A percentile compares a stretch with the other conserved stretches of the same genome.
Evolutionary conservation across 2,329 filamentous ascomycete genomes (phyloP).

Genomic region (Orbilia quercus): DNA sequence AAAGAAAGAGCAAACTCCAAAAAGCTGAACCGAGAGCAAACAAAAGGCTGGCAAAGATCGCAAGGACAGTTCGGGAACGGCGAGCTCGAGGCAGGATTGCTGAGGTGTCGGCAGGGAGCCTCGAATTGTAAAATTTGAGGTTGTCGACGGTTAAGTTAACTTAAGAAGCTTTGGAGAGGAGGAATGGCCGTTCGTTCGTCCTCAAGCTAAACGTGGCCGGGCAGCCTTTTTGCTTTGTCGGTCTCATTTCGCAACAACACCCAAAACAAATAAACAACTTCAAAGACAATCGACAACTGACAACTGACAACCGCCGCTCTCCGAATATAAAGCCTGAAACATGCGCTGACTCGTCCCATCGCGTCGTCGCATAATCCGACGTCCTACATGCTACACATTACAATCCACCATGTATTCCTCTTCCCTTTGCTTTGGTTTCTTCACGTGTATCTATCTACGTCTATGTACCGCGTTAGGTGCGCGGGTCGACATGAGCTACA

Average conservation of each 20-base stretch:
- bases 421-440: too few relatives aligned
- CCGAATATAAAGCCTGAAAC: background rate
- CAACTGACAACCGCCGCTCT: background rate
- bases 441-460: too few relatives aligned
- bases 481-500: too few relatives aligned
- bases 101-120: background rate
- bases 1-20: background rate
- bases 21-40: background rate
- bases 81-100: background rate
- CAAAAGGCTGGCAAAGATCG: background rate
- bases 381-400: too few relatives aligned
- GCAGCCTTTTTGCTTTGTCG: background rate
- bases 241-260: conserved; percentile 4
- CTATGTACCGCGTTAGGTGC: too few relatives aligned
- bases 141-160: conserved; percentile 12
- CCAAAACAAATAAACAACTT: conserved; percentile 45
- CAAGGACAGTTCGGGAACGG: too few relatives aligned
- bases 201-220: background rate
- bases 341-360: too few relatives aligned
- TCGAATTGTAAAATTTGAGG: background rate
- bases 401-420: too few relatives aligned
- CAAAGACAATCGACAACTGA: background rate
- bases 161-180: conserved; percentile 13
- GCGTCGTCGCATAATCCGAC: too few relatives aligned
- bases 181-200: background rate